Evolutionary conservation across 768 basidiomycete species (phyloP).

Genomic region (Tylopilus subfusipes): DNA sequence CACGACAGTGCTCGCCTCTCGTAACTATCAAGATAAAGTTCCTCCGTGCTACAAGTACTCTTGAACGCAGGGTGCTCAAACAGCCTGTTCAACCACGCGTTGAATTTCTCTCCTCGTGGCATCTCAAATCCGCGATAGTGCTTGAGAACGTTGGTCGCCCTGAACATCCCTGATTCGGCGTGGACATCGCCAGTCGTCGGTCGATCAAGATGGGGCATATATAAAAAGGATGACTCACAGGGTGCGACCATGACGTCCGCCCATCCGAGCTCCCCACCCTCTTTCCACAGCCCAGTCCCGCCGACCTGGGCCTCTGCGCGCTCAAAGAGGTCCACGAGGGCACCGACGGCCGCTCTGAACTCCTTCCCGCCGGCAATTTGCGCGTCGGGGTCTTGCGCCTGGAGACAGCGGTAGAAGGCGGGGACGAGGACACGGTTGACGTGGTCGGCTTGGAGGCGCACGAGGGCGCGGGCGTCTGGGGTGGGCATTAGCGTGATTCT

Average conservation of each 20-base stretch:
- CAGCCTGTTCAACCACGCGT: slow-evolving; percentile 51
- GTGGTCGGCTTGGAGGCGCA: slow-evolving; percentile 66
- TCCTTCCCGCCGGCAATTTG: slow-evolving; percentile 54
- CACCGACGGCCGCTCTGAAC: slow-evolving; percentile 48
- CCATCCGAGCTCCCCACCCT: slow-evolving; percentile 55
- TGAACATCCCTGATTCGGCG: slow-evolving; percentile 60
- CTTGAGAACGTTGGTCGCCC: slow-evolving; percentile 58
- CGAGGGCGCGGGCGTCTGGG: slow-evolving; percentile 62
- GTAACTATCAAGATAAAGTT: slow-evolving; percentile 68
- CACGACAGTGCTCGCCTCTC: slow-evolving; percentile 52
- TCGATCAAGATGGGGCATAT: background rate
- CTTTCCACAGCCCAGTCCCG: slow-evolving; percentile 56
- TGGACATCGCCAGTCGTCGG: no score
- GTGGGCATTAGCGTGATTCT: background rate
- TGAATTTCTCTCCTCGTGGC: slow-evolving; percentile 46
- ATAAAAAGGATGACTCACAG: no score
- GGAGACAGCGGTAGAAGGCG: slow-evolving; percentile 70
- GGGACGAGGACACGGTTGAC: slow-evolving; percentile 63
- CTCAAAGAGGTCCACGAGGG: slow-evolving; percentile 52
- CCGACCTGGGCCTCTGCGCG: slow-evolving; percentile 46
- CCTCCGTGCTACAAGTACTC: slow-evolving; percentile 62
- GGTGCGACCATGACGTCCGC: slow-evolving; percentile 67
- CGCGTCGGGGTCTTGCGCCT: slow-evolving; percentile 55
- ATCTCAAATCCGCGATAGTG: slow-evolving; percentile 67
- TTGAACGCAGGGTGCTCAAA: slow-evolving; percentile 62